Percentiles rank a stretch among this genome's conserved stretches.
Conservation (phyloP, 2,329 filamentous ascomycete genomes). For the Fulvia fulva region DNA sequence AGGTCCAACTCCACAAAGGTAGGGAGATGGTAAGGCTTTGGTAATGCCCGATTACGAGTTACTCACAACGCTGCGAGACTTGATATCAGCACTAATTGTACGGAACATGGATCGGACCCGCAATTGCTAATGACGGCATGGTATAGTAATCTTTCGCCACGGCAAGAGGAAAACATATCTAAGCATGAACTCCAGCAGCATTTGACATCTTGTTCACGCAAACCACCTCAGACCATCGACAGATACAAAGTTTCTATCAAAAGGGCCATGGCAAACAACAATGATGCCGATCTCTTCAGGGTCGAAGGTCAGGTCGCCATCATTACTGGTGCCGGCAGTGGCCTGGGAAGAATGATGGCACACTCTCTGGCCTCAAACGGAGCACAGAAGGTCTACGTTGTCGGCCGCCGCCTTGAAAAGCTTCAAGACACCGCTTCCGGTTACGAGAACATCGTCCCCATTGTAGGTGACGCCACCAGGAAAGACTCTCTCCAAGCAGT, state of each 20-base stretch:
- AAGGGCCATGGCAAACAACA: background rate
- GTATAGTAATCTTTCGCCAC: background rate
- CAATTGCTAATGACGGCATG: background rate
- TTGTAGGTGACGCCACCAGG: slow-evolving; percentile 44
- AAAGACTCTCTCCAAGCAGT: slow-evolving; percentile 38
- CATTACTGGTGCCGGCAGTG: slow-evolving; percentile 52
- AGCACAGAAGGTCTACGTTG: slow-evolving; percentile 50
- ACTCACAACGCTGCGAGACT: background rate
- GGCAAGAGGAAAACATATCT: background rate
- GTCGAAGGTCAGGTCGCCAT: slow-evolving; percentile 51
- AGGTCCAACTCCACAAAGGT: background rate
- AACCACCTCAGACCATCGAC: background rate
- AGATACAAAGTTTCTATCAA: no score
- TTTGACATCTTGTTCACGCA: background rate
- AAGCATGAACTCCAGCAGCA: background rate
- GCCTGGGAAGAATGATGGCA: slow-evolving; percentile 44
- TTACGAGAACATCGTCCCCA: slow-evolving; percentile 34
- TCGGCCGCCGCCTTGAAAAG: slow-evolving; percentile 45
- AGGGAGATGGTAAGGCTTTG: background rate
- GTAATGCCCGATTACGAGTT: background rate
- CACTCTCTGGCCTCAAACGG: slow-evolving; percentile 43
- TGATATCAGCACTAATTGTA: background rate
- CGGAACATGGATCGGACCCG: background rate
- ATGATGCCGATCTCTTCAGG: slow-evolving; percentile 35
- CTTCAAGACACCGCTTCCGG: slow-evolving; percentile 42